These are phyloP conservation scores for Lycium barbarum DNA, from an alignment of 257 asterid genomes.

Conservation along the genomic window DNA sequence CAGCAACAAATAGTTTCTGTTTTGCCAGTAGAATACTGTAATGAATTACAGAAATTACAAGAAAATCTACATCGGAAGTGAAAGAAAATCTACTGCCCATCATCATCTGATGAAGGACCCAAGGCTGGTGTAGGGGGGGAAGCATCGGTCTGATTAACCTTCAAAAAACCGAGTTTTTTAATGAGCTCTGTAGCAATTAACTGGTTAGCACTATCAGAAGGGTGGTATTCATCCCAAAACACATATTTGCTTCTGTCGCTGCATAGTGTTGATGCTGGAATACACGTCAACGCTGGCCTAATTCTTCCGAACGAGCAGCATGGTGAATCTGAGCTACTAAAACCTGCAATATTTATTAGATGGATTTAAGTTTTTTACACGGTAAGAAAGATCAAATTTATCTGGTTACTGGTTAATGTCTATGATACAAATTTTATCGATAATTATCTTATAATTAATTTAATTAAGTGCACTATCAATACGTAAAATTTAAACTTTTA, in stretches of 20 bases:
- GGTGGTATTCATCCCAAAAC: slow-evolving; percentile 96
- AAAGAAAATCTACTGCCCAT: background rate
- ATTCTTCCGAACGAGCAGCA: slow-evolving; percentile 89
- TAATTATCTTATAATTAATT: background rate
- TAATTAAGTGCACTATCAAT: background rate
- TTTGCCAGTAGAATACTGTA: background rate
- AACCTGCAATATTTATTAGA: slow-evolving; percentile 51
- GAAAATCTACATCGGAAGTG: background rate
- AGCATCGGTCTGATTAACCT: slow-evolving; percentile 39
- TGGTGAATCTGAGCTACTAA: slow-evolving; percentile 77
- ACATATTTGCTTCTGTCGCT: slow-evolving; percentile 88
- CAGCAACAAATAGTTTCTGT: background rate
- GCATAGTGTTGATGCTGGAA: slow-evolving; percentile 77
- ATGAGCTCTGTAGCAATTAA: slow-evolving; percentile 71
- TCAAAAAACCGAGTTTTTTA: slow-evolving; percentile 61
- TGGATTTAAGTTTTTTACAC: background rate
- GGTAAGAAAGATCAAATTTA: too few relatives aligned
- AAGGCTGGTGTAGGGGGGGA: slow-evolving; percentile 56
- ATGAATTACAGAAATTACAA: background rate
- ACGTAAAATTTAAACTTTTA: background rate
- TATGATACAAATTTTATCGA: background rate
- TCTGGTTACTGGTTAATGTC: background rate
- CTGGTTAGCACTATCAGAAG: slow-evolving; percentile 77
- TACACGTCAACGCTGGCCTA: slow-evolving; percentile 84
- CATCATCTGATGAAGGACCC: slow-evolving; percentile 51